Conservation (phyloP, 139 green algal species). For the Micractinium conductrix region DNA sequence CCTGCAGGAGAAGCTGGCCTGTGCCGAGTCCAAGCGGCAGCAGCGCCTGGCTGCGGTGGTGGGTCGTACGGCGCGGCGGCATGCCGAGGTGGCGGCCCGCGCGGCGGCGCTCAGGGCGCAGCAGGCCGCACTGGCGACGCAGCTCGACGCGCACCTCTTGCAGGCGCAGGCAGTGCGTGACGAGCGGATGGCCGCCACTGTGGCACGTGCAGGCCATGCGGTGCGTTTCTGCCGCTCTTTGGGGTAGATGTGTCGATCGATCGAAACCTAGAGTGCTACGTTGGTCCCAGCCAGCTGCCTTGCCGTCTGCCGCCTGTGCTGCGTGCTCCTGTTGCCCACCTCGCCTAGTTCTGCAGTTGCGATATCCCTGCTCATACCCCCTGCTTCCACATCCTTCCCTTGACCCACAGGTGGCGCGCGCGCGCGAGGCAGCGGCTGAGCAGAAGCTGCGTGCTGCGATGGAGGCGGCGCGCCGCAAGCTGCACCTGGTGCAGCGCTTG, state of each 20-base stretch:
- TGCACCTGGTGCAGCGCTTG: neutral
- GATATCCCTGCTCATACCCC: too few relatives aligned
- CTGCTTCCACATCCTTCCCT: too few relatives aligned
- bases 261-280: too few relatives aligned
- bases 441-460: neutral
- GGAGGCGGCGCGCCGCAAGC: neutral
- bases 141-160: neutral
- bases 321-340: too few relatives aligned
- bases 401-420: constrained; percentile 12
- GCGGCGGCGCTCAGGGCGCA: neutral
- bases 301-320: too few relatives aligned
- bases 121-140: neutral
- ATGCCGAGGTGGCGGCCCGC: neutral
- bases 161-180: neutral
- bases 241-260: too few relatives aligned
- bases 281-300: too few relatives aligned
- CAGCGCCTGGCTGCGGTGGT: neutral
- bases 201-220: neutral
- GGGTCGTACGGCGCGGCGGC: neutral
- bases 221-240: too few relatives aligned
- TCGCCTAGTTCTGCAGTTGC: too few relatives aligned
- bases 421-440: constrained; percentile 13
- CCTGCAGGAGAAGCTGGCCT: constrained; percentile 4
- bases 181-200: neutral
- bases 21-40: constrained; percentile 3